Base-by-base conservation (phyloP, 2,329 filamentous ascomycete species). In the Anisogramma anomala region DNA sequence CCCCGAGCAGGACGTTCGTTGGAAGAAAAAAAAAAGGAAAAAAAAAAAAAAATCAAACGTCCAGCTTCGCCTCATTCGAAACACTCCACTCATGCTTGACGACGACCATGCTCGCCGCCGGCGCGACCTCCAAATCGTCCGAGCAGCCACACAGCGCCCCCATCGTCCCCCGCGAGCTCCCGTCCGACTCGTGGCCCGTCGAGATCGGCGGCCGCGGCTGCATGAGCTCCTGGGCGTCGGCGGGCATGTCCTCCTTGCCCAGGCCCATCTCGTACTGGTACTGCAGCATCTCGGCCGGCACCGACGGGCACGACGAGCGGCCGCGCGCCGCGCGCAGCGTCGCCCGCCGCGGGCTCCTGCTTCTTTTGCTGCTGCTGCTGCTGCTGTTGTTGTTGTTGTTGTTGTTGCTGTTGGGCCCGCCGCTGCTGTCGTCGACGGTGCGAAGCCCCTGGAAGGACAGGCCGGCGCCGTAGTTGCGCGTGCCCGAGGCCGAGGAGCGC, bases 1-100 rank as follows among this genome's bases (percentile, higher is more conserved):
- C n/a, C n/a, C n/a, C n/a, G n/a, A n/a, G n/a, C n/a, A n/a, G n/a
- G n/a, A n/a, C n/a, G n/a, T n/a, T n/a, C n/a, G n/a, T n/a, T n/a
- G n/a, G n/a, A n/a, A n/a, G n/a, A n/a, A n/a, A n/a, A n/a, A n/a
- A n/a, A n/a, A n/a, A n/a, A n/a, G n/a, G n/a, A n/a, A n/a, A n/a
- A n/a, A n/a, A n/a, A n/a, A n/a, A n/a, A n/a, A n/a, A n/a, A n/a
- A n/a, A n/a, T n/a, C 14, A 39, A 3, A 28, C 23, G 10, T 33
- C 34, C 18, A 28, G 25, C 14, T 38, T 42, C 34, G 38, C 31
- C 35, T 42, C 28, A 18, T 42, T 37, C 5, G 40, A 37, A 10
- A 42, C 40, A 28, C 35, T 42, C 40, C 40, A 42, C 23, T 42
- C 40, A 28, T 42, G 40, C 25, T 22, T 42, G 19, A 42, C 34